Conservation (phyloP, 2,329 filamentous ascomycete species). For the Phyllosticta citribraziliensis region DNA sequence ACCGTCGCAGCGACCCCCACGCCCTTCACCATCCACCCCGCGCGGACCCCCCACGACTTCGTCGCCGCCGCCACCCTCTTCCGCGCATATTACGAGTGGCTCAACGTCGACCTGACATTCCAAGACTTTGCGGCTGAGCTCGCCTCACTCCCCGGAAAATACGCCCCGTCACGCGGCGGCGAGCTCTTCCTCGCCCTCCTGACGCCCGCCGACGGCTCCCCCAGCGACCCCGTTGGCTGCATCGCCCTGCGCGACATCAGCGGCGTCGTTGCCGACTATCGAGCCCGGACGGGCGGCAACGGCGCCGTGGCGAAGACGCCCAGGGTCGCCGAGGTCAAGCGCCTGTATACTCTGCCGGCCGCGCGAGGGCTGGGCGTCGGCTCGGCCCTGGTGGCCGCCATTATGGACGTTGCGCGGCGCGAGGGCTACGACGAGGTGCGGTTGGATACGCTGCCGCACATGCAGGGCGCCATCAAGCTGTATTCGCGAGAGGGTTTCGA, state of each 20-base stretch:
- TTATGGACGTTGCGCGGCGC: conserved; percentile 35
- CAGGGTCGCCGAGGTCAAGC: conserved; percentile 43
- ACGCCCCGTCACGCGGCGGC: conserved; percentile 36
- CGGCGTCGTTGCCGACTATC: background rate
- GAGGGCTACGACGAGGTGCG: conserved; percentile 44
- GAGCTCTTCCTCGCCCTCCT: conserved; percentile 39
- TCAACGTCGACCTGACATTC: conserved; percentile 47
- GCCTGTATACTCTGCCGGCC: conserved; percentile 42
- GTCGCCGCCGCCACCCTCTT: conserved; percentile 27
- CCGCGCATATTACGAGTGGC: conserved; percentile 29
- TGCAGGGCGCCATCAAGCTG: conserved; percentile 41
- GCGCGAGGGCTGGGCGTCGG: conserved; percentile 43
- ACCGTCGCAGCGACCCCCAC: background rate
- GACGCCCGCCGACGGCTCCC: background rate
- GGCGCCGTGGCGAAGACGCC: background rate
- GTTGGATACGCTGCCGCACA: conserved; percentile 46
- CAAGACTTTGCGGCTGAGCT: conserved; percentile 48
- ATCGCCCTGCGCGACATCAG: conserved; percentile 35
- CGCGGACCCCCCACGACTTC: conserved; percentile 34
- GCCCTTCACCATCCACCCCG: conserved; percentile 24
- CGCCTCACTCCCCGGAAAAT: conserved; percentile 44
- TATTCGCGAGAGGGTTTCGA: conserved; percentile 44
- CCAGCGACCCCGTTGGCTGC: conserved; percentile 29
- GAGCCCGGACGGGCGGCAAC: background rate
- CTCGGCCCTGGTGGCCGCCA: conserved; percentile 35